Conservation (phyloP, 352 stramenopile genomes). For the Halophytophthora batemanensis region DNA sequence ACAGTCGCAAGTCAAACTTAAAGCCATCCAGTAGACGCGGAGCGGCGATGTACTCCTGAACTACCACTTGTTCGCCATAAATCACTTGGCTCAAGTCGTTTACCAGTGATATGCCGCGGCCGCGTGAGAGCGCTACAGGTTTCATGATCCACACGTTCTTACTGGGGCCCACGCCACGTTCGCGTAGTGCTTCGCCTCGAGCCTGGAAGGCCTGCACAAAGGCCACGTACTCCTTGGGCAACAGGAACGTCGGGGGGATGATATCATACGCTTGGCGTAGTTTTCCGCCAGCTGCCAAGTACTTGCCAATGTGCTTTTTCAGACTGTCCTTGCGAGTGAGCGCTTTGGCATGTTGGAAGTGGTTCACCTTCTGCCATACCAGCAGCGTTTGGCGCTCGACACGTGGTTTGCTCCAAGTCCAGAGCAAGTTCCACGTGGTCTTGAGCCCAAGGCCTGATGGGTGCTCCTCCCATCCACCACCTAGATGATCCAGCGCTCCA, state of each 20-base stretch:
- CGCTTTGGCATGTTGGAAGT: conserved; percentile 89
- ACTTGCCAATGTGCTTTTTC: conserved; percentile 83
- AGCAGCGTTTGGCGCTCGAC: conserved; percentile 83
- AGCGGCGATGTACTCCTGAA: conserved; percentile 89
- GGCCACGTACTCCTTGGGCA: conserved; percentile 91
- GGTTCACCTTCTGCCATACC: conserved; percentile 93
- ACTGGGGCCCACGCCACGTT: conserved; percentile 1
- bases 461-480: conserved; percentile 67
- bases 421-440: conserved; percentile 90
- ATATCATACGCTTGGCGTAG: conserved; percentile 85
- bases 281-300: conserved; percentile 37
- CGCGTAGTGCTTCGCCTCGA: conserved; percentile 21
- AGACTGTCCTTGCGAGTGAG: conserved; percentile 94
- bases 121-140: conserved; percentile 87
- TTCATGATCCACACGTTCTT: conserved; percentile 96
- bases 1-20: conserved; percentile 92
- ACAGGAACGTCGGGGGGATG: conserved; percentile 89
- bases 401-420: conserved; percentile 89
- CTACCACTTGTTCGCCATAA: conserved; percentile 86
- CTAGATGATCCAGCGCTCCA: conserved; percentile 50
- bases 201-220: conserved; percentile 88
- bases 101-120: conserved; percentile 92
- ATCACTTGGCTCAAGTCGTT: conserved; percentile 83
- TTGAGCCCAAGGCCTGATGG: conserved; percentile 77
- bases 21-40: conserved; percentile 88